Evolutionary conservation across 176 grass and related monocot genomes (phyloP), one percentile per base, ranked within the genome.

Genomic region (Oryza coarctata): DNA sequence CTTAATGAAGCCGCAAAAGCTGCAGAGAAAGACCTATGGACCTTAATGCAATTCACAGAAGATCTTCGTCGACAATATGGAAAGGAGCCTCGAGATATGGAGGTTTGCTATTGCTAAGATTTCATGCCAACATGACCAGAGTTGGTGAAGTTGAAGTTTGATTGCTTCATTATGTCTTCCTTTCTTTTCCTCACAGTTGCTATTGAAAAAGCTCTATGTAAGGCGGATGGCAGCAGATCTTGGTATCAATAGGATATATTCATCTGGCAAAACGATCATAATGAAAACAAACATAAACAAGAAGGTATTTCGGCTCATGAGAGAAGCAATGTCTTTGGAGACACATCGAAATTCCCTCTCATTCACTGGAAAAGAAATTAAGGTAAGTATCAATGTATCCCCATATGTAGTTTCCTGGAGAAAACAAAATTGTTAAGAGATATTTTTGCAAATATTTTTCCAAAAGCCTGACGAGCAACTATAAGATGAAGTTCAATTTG

Each of bases 121-220:
- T 68, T 61, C 65, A 80, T 85, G 30, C 63, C 49, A n/a, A 71
- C 64, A 2, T 41, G 23, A 79, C 65, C 18, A 43, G 47, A 73
- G 32, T 61, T 84, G 15, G 49, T 14, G 9, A 44, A 61, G 17
- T 62, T 39, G 70, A 65, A 44, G 18, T 80, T 83, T 83, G 58
- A 70, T 82, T 82, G 30, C 7, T 87, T 41, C 41, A 7, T 32
- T 67, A 65, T 45, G 50, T 34, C 2, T 34, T 83, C 12, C 43
- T 78, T 86, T 83, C 33, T 82, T 70, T 86, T 33, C 66, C 45
- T 71, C 80, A 50, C 84, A 98, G 95, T 88, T 98, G 68, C 78
- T 98, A 86, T 71, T 98, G 41, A 98, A 98, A 89, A 98, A 89
- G 39, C 90, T 94, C 34, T 94, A 98, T 91, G 90, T 94, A 62